Conservation (phyloP, 208 protist genomes). For the Leishmania lainsoni region DNA sequence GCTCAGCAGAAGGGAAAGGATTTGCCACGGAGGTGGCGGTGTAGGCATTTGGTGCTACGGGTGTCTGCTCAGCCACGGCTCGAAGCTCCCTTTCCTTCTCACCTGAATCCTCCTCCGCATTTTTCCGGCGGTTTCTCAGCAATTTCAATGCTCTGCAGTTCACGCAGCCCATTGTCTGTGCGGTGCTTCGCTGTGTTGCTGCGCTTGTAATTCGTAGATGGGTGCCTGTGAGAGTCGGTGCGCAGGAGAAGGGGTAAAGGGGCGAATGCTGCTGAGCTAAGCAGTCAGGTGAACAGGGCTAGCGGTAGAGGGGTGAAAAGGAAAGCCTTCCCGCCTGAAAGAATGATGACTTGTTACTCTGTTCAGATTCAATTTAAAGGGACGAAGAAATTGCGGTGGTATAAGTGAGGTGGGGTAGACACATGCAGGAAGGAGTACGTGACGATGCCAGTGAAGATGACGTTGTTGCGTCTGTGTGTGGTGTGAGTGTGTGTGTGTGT, state of each 20-base stretch:
- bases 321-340: neutral
- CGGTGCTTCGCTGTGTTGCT: neutral
- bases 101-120: slow-evolving; percentile 13
- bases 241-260: neutral
- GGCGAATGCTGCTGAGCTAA: neutral
- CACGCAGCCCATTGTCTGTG: slow-evolving; percentile 21
- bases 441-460: neutral
- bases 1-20: neutral
- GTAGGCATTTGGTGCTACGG: neutral
- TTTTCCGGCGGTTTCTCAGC: neutral
- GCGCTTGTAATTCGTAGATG: neutral
- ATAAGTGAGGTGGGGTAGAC: neutral
- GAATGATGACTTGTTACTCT: neutral
- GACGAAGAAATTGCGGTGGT: neutral
- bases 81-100: slow-evolving; percentile 13
- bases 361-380: neutral
- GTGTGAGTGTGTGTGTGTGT: too few species aligned
- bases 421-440: neutral
- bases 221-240: neutral
- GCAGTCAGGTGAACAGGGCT: neutral
- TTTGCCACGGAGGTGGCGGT: neutral
- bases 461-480: neutral
- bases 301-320: neutral
- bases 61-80: slow-evolving; percentile 8
- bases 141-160: slow-evolving; percentile 18